Evolutionary conservation across 1,139 yeast genomes (phyloP).

Genomic region (Geotrichum phurueaensis): DNA sequence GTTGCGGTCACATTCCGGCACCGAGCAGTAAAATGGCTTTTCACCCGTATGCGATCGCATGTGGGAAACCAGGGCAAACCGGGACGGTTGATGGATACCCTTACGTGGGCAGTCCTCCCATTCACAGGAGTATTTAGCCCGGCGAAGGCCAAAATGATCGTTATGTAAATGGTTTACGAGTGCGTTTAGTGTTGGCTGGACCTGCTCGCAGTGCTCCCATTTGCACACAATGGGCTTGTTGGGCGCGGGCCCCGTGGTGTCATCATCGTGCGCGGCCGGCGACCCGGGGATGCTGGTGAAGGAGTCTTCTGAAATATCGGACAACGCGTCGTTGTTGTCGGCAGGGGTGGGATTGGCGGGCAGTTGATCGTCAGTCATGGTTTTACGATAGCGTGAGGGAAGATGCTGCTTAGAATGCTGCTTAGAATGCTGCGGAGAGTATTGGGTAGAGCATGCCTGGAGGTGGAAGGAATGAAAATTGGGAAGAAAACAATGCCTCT

Average conservation of each 20-base stretch:
- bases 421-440: too few relatives aligned
- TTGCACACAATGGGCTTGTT: constrained; percentile 29
- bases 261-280: constrained; percentile 15
- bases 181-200: constrained; percentile 32
- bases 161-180: constrained; percentile 38
- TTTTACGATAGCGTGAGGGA: not conserved
- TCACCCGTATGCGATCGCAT: constrained; percentile 63
- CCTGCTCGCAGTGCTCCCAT: constrained; percentile 37
- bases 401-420: too few relatives aligned
- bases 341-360: not conserved
- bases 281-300: constrained; percentile 17
- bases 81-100: constrained; percentile 52
- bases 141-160: constrained; percentile 38
- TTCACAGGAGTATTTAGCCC: constrained; percentile 48
- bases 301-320: constrained; percentile 18
- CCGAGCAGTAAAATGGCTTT: constrained; percentile 59
- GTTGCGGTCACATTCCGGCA: constrained; percentile 62
- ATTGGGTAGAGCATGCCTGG: too few relatives aligned
- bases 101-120: constrained; percentile 58
- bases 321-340: constrained; percentile 7
- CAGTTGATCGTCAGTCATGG: not conserved
- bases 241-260: not conserved
- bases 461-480: too few relatives aligned
- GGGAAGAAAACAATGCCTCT: too few relatives aligned
- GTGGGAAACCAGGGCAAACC: constrained; percentile 58